A percentile compares a stretch with the other conserved stretches of the same genome.
These are phyloP conservation scores for Piper betle DNA, from an alignment of 164 flowering plant species.

Conservation along the genomic window DNA sequence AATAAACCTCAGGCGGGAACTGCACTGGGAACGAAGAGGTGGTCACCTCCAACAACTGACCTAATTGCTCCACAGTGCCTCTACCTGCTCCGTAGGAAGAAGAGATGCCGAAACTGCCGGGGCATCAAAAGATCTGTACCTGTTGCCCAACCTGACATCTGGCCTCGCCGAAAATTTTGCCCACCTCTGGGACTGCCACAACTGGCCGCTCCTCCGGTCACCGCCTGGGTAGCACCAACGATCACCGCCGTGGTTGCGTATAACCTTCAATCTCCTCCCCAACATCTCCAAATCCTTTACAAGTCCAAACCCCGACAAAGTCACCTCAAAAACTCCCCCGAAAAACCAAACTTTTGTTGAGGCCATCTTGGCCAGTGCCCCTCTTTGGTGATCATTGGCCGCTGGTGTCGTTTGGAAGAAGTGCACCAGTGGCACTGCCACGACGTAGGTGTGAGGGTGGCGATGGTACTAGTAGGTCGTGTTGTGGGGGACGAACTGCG, in stretches of 20 bases:
- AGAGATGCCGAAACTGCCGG: constrained; percentile 7
- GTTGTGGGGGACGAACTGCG: too few relatives aligned
- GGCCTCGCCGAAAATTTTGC: constrained; percentile 7
- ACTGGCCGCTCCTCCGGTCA: constrained; percentile 25
- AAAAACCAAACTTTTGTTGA: background rate
- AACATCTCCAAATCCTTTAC: constrained; percentile 29
- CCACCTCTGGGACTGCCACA: constrained; percentile 16
- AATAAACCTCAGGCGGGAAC: constrained; percentile 44
- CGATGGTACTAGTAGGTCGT: too few relatives aligned
- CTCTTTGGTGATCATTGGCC: too few relatives aligned
- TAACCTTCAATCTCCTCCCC: constrained; percentile 38
- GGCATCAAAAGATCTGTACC: constrained; percentile 13
- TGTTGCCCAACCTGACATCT: constrained; percentile 9
- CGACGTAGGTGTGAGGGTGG: too few relatives aligned
- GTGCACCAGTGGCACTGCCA: too few relatives aligned
- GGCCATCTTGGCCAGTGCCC: too few relatives aligned
- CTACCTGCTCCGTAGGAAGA: constrained; percentile 2
- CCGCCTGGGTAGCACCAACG: constrained; percentile 33
- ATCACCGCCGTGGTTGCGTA: constrained; percentile 34
- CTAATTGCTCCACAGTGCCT: constrained; percentile 38
- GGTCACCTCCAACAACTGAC: constrained; percentile 44
- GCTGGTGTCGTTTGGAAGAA: too few relatives aligned
- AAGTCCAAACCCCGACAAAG: background rate
- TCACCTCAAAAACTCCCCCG: background rate
- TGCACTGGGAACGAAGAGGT: constrained; percentile 57